These are phyloP conservation scores for Ulvella scutata DNA, from an alignment of 139 green algal genomes.

Conservation along the genomic window DNA sequence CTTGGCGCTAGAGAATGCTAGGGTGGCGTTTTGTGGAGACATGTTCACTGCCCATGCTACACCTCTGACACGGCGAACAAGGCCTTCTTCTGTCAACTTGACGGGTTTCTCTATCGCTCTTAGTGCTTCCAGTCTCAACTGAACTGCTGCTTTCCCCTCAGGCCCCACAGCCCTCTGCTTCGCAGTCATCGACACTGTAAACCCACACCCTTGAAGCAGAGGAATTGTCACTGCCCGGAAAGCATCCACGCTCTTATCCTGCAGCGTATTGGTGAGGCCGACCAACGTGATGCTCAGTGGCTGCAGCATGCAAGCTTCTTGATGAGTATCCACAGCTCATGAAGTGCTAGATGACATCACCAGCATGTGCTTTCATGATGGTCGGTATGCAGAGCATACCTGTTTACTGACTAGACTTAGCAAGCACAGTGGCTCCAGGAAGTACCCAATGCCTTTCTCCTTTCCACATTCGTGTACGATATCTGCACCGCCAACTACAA, in stretches of 20 bases:
- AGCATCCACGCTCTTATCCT: slow-evolving; percentile 70
- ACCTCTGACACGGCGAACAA: slow-evolving; percentile 88
- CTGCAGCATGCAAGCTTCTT: slow-evolving; percentile 12
- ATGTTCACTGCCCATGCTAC: slow-evolving; percentile 78
- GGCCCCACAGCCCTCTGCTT: slow-evolving; percentile 55
- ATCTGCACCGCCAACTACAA: slow-evolving; percentile 47
- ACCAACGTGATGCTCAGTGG: slow-evolving; percentile 60
- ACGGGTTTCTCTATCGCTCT: slow-evolving; percentile 28
- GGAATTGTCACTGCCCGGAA: slow-evolving; percentile 83
- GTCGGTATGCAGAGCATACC: slow-evolving; percentile 18
- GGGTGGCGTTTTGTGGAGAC: slow-evolving; percentile 64
- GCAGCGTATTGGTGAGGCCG: slow-evolving; percentile 83
- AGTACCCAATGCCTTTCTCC: slow-evolving; percentile 74
- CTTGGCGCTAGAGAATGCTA: neutral
- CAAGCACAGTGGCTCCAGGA: slow-evolving; percentile 75
- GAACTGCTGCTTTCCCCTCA: slow-evolving; percentile 70
- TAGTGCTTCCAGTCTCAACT: slow-evolving; percentile 46
- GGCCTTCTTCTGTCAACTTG: slow-evolving; percentile 66
- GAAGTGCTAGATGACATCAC: neutral
- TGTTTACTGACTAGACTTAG: slow-evolving; percentile 85
- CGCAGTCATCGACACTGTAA: slow-evolving; percentile 9
- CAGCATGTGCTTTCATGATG: neutral
- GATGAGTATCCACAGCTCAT: neutral
- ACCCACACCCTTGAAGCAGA: slow-evolving; percentile 45
- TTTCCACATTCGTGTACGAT: slow-evolving; percentile 80